Base-by-base conservation (phyloP, 2,329 filamentous ascomycete genomes). In the Pseudogymnoascus sp. region DNA sequence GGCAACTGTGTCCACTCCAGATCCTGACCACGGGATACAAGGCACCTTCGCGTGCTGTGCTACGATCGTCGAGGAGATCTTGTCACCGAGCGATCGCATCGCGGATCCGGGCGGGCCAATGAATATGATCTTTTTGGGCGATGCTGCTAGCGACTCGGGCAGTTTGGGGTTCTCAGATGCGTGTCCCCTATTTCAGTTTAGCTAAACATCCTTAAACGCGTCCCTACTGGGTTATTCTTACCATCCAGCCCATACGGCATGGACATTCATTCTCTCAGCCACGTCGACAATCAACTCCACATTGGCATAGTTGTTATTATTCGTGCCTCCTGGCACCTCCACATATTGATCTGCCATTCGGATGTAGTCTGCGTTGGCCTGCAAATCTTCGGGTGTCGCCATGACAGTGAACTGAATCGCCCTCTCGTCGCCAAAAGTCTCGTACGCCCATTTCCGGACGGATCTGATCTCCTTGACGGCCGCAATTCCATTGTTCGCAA, bases 231-330 rank as follows among this genome's bases (percentile, higher is more conserved):
- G 2, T 41, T 60, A 61, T 41, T 72, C 88, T 82, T 78, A 94
- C 92, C 94, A 99, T 82, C 94, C 94, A 70, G 94, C 94, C 94
- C 94, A 99, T 14, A 99, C 94, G 64, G 94, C 94, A 73, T 99
- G 94, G 65, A 99, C 94, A 71, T 93, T 86, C 92, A 97, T 97
- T 66, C 94, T 91, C 83, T 99, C 94, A 25, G 94, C 94, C 74
- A 99, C 87, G 80, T 99, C 94, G 68, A 99, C 94, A 77, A 99
- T 99, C 75, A 99, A 83, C 80, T 99, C 94, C 64, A 99, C 94
- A 75, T 99, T 99, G 79, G 94, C 94, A 78, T 99, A 99, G 79
- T 99, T 99, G 87, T 99, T 96, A 84, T 99, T 99, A 82, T 99
- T 99, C 66, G 94, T 99, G 74, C 94, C 94, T 73, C 94, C 94